Percentiles rank a stretch among this genome's conserved stretches.
Conservation (phyloP, 805 yeast genomes). For the Lachancea quebecensis region DNA sequence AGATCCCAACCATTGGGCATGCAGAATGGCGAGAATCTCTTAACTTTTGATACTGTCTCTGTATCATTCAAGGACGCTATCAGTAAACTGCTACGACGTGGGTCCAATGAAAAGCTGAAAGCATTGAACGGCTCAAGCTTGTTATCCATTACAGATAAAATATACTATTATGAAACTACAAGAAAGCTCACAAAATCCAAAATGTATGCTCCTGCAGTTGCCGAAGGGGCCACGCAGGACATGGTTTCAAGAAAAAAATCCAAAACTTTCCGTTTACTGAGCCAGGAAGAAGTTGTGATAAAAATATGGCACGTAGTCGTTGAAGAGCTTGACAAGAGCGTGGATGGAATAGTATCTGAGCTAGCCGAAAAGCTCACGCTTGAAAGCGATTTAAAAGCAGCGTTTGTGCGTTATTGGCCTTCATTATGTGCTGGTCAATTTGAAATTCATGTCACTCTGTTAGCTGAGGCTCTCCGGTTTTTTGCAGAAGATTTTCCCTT, state of each 20-base stretch:
- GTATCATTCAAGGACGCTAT: neutral
- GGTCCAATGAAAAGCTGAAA: neutral
- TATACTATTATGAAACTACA: slow-evolving; percentile 1
- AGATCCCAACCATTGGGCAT: neutral
- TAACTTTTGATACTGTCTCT: neutral
- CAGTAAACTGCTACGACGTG: neutral
- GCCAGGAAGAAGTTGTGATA: slow-evolving; percentile 5
- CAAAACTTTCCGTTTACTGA: slow-evolving; percentile 2
- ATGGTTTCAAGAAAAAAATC: slow-evolving; percentile 1
- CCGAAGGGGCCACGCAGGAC: neutral
- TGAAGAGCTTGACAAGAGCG: slow-evolving; percentile 1
- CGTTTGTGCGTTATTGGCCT: slow-evolving; percentile 4
- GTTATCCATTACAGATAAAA: neutral
- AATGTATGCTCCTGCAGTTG: neutral
- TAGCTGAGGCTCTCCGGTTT: neutral
- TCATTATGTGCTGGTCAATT: neutral
- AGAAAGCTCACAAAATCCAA: slow-evolving; percentile 1
- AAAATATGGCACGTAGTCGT: slow-evolving; percentile 1
- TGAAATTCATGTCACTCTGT: neutral
- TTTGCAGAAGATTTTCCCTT: slow-evolving; percentile 2
- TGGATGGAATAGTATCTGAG: slow-evolving; percentile 1
- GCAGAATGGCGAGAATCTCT: neutral
- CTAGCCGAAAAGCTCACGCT: slow-evolving; percentile 1
- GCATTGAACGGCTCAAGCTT: neutral
- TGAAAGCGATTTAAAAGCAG: slow-evolving; percentile 2